A percentile compares a stretch with the other conserved stretches of the same genome.
Conservation (phyloP, 1,284 basidiomycete genomes). For the Exsudoporus floridanus region DNA sequence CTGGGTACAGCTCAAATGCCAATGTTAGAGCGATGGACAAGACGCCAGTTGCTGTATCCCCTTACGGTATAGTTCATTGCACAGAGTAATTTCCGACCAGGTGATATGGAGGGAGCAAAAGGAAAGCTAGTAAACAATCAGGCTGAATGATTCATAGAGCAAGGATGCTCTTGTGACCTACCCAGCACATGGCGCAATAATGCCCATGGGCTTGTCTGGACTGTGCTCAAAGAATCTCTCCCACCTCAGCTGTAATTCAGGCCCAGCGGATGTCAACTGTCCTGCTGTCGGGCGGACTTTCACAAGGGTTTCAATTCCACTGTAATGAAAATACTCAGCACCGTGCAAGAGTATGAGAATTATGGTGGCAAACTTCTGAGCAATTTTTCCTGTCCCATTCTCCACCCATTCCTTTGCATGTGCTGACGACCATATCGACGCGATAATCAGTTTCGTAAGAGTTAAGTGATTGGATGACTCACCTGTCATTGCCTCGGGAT, state of each 20-base stretch:
- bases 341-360: background rate
- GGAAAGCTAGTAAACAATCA: slow-evolving; percentile 8
- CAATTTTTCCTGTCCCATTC: slow-evolving; percentile 48
- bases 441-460: no score
- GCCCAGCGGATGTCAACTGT: slow-evolving; percentile 39
- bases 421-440: slow-evolving; percentile 30
- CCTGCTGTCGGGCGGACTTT: slow-evolving; percentile 41
- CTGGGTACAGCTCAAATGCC: slow-evolving; percentile 29
- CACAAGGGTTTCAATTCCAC: slow-evolving; percentile 39
- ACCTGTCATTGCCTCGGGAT: slow-evolving; percentile 34
- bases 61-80: slow-evolving; percentile 18
- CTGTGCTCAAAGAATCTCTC: slow-evolving; percentile 35
- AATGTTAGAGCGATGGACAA: slow-evolving; percentile 1
- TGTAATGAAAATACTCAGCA: slow-evolving; percentile 15
- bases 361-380: slow-evolving; percentile 44
- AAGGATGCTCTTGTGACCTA: background rate
- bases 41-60: rapidly evolving
- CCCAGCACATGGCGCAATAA: slow-evolving; percentile 18
- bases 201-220: slow-evolving; percentile 26
- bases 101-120: background rate
- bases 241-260: slow-evolving; percentile 41
- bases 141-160: background rate
- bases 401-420: slow-evolving; percentile 43
- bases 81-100: slow-evolving; percentile 11
- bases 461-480: slow-evolving; percentile 22